Percentiles rank a stretch among this genome's conserved stretches.
These are phyloP conservation scores for Mycena vulgaris DNA, from an alignment of 768 basidiomycete species.

Conservation along the genomic window DNA sequence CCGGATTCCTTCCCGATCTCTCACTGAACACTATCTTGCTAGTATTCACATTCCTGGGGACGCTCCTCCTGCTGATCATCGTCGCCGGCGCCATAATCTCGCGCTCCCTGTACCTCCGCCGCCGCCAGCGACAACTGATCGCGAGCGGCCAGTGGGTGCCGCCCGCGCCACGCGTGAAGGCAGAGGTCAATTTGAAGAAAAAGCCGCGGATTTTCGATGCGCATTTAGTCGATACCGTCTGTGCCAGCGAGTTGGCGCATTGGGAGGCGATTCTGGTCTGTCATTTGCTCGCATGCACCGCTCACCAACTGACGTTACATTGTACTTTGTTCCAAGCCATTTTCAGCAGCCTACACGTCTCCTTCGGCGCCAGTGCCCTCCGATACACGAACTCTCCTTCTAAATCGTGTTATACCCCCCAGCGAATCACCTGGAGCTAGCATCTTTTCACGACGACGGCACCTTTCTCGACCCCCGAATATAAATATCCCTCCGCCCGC, in stretches of 20 bases:
- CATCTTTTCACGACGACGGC: too few relatives aligned
- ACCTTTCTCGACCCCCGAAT: too few relatives aligned
- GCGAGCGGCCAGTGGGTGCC: background rate
- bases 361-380: background rate
- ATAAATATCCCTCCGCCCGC: background rate
- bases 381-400: background rate
- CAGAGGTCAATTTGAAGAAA: background rate
- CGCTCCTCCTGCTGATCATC: conserved; percentile 9
- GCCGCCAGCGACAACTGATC: conserved; percentile 1
- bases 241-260: background rate
- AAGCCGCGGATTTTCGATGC: conserved; percentile 4
- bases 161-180: background rate
- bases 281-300: too few relatives aligned
- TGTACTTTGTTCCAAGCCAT: background rate
- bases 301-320: too few relatives aligned
- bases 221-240: background rate
- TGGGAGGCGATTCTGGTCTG: conserved; percentile 6
- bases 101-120: conserved; percentile 22
- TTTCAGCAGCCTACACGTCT: background rate
- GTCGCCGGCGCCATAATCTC: conserved; percentile 7
- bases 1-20: background rate
- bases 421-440: background rate
- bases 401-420: background rate
- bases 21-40: background rate
- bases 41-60: conserved; percentile 30